Conservation (phyloP, 129 eudicot species). For the Centrapalus pauciflorus region DNA sequence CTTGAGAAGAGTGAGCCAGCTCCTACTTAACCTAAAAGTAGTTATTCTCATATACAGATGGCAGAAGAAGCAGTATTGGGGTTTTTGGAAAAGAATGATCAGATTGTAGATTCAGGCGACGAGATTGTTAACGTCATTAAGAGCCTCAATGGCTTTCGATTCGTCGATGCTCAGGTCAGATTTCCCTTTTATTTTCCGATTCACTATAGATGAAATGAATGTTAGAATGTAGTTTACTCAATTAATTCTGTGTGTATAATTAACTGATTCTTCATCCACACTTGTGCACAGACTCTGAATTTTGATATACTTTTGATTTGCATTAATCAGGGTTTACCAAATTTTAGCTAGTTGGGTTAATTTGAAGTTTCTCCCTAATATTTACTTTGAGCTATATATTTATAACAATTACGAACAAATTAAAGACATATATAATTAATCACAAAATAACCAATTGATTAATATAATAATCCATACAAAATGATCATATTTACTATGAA, state of each 20-base stretch:
- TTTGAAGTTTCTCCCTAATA: too few species aligned
- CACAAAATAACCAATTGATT: too few species aligned
- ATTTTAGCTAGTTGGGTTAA: neutral
- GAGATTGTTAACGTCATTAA: conserved; percentile 72
- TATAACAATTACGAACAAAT: too few species aligned
- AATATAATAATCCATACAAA: too few species aligned
- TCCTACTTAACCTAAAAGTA: neutral
- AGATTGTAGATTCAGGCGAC: conserved; percentile 70
- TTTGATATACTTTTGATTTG: too few species aligned
- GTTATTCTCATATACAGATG: neutral
- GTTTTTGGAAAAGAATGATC: conserved; percentile 49
- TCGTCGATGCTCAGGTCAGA: conserved; percentile 83
- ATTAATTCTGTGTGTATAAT: neutral
- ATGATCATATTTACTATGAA: too few species aligned
- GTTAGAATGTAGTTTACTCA: neutral
- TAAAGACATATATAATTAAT: too few species aligned
- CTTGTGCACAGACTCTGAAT: too few species aligned
- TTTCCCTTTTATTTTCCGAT: too few species aligned
- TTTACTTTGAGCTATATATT: neutral
- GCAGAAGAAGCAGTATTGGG: conserved; percentile 82
- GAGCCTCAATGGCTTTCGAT: conserved; percentile 61
- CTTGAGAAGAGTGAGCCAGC: neutral
- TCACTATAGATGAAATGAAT: neutral
- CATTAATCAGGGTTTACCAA: too few species aligned
- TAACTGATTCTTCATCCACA: neutral